Conservation (phyloP, 2,329 filamentous ascomycete genomes). For the Epicoccum nigrum region DNA sequence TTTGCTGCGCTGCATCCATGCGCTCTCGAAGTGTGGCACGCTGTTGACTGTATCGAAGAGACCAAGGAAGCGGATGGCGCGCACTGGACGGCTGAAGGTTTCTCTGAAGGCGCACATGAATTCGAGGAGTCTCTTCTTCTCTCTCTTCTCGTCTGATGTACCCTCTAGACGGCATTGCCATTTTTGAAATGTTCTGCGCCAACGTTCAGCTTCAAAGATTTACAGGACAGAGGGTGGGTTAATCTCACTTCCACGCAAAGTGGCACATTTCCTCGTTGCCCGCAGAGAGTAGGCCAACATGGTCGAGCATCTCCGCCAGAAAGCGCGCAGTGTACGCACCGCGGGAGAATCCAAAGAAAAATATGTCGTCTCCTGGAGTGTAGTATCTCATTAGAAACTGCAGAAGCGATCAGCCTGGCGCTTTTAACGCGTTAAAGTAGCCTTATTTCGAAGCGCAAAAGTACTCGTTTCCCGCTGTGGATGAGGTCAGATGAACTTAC, state of each 20-base stretch:
- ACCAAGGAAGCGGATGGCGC: conserved; percentile 75
- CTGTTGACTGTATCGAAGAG: conserved; percentile 85
- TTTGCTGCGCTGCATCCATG: conserved; percentile 77
- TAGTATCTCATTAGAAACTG: conserved; percentile 59
- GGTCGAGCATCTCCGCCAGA: conserved; percentile 80
- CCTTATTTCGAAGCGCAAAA: no score
- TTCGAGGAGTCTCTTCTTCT: conserved; percentile 68
- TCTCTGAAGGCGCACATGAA: conserved; percentile 83
- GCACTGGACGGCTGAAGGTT: conserved; percentile 78
- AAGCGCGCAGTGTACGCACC: conserved; percentile 60
- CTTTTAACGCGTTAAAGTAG: background rate
- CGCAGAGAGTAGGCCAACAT: conserved; percentile 75
- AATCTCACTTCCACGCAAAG: conserved; percentile 74
- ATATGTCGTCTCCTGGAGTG: conserved; percentile 55
- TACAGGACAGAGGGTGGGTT: no score
- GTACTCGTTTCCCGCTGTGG: background rate
- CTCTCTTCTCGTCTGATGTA: conserved; percentile 49
- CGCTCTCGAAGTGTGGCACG: conserved; percentile 75
- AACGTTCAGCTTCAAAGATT: background rate
- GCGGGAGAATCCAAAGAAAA: conserved; percentile 57
- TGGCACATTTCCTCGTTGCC: conserved; percentile 85
- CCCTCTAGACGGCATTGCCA: conserved; percentile 66
- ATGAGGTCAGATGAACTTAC: conserved; percentile 59
- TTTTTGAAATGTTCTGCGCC: conserved; percentile 65
- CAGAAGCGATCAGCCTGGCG: background rate